Evolutionary conservation across 495 filamentous ascomycete genomes (phyloP), one percentile per base, ranked within the genome.

Genomic region (Daldinia bambusicola): DNA sequence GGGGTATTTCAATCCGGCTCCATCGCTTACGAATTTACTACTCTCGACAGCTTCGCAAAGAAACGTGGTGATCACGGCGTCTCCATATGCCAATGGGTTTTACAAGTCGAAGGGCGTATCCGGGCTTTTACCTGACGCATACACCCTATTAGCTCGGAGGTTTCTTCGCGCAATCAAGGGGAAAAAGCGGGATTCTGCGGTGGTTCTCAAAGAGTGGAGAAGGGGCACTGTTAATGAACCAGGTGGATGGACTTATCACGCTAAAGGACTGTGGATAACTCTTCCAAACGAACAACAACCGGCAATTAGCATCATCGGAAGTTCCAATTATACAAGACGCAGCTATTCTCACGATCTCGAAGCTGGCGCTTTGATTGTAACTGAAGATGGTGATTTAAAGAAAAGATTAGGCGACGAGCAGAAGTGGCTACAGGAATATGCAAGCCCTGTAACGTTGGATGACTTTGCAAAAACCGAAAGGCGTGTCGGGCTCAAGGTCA

Each of bases 1-100:
- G 2, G 95, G 95, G 31, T 99, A 99, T 79, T 99, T 99, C 84
- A 99, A 99, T 80, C 96, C 95, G 55, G 92, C 93, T 41, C 89
- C 94, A 2, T 85, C 88, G 1, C 86, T 97, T 6, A 94, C 91
- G 14, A 85, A 89, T 52, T 85, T 97, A 4, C 82, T 98, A 1
- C 87, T 99, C 16, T 81, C 85, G 16, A 93, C 93, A 14, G 79
- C 84, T 5, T 91, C 89, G 4, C 75, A 76, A 13, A 82, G 82
- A 56, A 94, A 92, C 66, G 95, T 92, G 2, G 89, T 99, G 20
- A 87, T 99, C 57, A 97, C 96, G 4, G 95, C 95, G n/a, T 94
- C 93, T 3, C 95, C 94, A 0, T 89, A 89, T 81, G 96, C 95
- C 0, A 99, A 99, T 77, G 96, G 95, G 10, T 99, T 99, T 80